Evolutionary conservation across 2,329 filamentous ascomycete species (phyloP), one percentile per base, ranked within the genome.

Genomic region (Shiraia sp.): DNA sequence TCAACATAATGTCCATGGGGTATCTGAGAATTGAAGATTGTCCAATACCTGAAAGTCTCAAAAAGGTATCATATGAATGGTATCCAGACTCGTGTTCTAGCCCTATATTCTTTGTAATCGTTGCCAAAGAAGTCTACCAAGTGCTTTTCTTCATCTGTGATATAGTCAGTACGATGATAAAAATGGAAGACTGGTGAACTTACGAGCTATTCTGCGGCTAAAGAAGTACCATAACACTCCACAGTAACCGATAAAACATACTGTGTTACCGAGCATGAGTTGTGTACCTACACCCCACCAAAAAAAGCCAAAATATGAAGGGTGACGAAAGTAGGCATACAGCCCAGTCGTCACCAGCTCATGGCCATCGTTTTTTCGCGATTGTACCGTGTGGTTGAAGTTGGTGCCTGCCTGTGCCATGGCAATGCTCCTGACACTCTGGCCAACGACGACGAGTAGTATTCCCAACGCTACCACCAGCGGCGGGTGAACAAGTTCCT

Each of bases 261-360:
- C 53, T 7, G 80, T 72, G 70, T 99, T 99, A 13, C 92, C 92
- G 51, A 96, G 77, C 40, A 95, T 82, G 30, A 97, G 64, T 75
- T 99, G 93, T 10, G 91, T 96, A 4, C 93, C 93, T n/a, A 97
- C 63, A 0, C 88, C 90, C 92, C 92, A 99, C 84, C 90, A 97
- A 71, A 96, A 99, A 75, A 96, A 99, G 3, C 92, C 93, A 74
- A 97, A 96, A 72, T 99, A 99, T 45, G 87, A 87, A 10, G 93
- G 93, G 69, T 99, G 93, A 16, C 93, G 77, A 37, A 95, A 74
- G 31, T 79, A 68, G 6, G 75, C 74, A 68, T 97, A 99, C 24
- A 97, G 74, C 1, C 93, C 93, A 19, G 75, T 76, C 0, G 87
- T 95, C 2, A 99, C 88, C n/a, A 99, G 79, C 32, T 77, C 76